A percentile compares a stretch with the other conserved stretches of the same genome.
Conservation (phyloP, 2,329 filamentous ascomycete species). For the Sporothrix schenckii region DNA sequence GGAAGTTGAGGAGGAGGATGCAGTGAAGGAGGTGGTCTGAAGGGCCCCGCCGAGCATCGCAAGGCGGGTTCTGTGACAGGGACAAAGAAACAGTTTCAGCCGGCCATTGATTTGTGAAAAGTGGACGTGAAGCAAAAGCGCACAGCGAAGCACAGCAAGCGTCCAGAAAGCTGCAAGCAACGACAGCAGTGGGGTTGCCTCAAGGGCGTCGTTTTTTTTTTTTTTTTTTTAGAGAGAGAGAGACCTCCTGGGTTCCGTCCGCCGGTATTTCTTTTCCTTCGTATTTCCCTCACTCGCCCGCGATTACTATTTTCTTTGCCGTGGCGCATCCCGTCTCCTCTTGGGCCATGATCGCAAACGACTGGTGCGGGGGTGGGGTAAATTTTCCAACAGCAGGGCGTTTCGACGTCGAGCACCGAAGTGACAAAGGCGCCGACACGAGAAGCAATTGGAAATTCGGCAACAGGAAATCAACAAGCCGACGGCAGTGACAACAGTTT, state of each 20-base stretch:
- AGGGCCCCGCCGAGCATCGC: conserved; percentile 69
- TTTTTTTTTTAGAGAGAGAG: too few species aligned
- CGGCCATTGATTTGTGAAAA: conserved; percentile 23
- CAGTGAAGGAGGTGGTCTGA: conserved; percentile 42
- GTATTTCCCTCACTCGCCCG: conserved; percentile 7
- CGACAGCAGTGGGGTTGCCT: not conserved
- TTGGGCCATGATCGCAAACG: conserved; percentile 14
- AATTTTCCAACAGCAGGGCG: conserved; percentile 26
- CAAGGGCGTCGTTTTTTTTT: conserved; percentile 23
- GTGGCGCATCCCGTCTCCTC: conserved; percentile 7
- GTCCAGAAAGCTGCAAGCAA: not conserved
- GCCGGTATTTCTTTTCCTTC: not conserved
- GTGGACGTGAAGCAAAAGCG: not conserved
- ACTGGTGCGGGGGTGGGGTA: conserved; percentile 37
- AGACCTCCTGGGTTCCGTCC: not conserved
- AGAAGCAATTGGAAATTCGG: conserved; percentile 33
- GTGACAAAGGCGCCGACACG: not conserved
- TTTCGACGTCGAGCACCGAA: not conserved
- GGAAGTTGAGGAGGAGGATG: conserved; percentile 34
- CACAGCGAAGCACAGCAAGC: not conserved
- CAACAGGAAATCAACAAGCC: not conserved
- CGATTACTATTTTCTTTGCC: conserved; percentile 22
- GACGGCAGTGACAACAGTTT: conserved; percentile 11
- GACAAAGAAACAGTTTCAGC: conserved; percentile 23
- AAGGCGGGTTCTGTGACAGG: conserved; percentile 66